Base-by-base conservation (phyloP, 2,329 filamentous ascomycete species). In the Sporothrix curviconia region DNA sequence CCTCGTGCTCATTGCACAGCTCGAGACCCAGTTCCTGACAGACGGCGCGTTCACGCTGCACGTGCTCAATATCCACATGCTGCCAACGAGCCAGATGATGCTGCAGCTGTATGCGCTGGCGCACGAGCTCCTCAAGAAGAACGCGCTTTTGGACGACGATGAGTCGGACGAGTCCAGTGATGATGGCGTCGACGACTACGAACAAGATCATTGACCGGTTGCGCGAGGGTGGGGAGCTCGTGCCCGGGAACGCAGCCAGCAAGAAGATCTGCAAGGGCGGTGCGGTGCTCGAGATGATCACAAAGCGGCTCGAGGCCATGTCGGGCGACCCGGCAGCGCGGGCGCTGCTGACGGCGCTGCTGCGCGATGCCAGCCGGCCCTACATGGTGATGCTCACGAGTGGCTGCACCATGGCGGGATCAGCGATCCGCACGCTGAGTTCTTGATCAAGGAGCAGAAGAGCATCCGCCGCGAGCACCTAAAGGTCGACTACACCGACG, bases 221-320 rank as follows among this genome's bases (percentile, higher is more conserved):
- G 36, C 84, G 88, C 63, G 90, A 96, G 66, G 92, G 91, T 11
- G 90, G 89, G 15, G 90, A 95, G 63, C 76, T 95, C 28, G 80
- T 86, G 14, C 85, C 87, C 1, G 88, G 87, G 3, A 86, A 87
- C 60, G 87, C 94, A 75, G 84, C 88, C 0, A 86, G 84, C 44
- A 95, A 95, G 72, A 96, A 92, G 69, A 86, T 95, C 32, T 97
- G 90, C 76, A 97, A 96, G 74, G 94, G 94, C n/a, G 94, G 94
- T 2, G 89, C 91, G 61, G 90, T 96, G n/a, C 79, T 99, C 1
- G 89, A 90, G 0, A 74, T 97, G 30, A 81, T 99, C 57, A 95
- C 91, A 2, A 87, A 86, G 67, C 81, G 92, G 52, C 75, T 97
- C 8, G 88, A 94, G 64, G 85, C 87, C 14, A 92, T 96, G 83